phyloP scores from a whole-genome alignment of 208 protist species.

The Wallacemonas sp. region DNA sequence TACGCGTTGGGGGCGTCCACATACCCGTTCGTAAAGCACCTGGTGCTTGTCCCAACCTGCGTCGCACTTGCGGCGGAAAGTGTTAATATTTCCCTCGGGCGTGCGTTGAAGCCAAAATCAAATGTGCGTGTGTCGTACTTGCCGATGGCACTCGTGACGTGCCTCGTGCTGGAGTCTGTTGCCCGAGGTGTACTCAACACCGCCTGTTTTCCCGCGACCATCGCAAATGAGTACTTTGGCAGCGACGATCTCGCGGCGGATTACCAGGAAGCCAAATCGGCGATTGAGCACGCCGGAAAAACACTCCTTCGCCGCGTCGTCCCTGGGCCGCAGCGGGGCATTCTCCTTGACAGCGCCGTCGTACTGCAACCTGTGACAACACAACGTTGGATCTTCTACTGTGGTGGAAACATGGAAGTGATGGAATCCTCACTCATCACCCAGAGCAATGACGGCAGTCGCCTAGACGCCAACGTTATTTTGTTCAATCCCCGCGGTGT shows the following conservation, averaged over 20 bases:
- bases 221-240: constrained; percentile 12
- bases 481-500: constrained; percentile 80
- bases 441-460: constrained; percentile 23
- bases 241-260: background rate
- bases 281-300: constrained; percentile 18
- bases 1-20: background rate
- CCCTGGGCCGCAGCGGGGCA: constrained; percentile 13
- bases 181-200: constrained; percentile 45
- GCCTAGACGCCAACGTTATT: constrained; percentile 59
- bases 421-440: constrained; percentile 50
- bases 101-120: background rate
- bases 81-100: background rate
- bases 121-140: constrained; percentile 1
- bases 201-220: constrained; percentile 54
- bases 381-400: constrained; percentile 68
- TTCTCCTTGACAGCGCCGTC: constrained; percentile 45
- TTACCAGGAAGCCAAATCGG: background rate
- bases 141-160: background rate
- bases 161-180: constrained; percentile 30
- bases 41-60: background rate
- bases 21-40: background rate
- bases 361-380: constrained; percentile 33
- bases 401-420: constrained; percentile 81
- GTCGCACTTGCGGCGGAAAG: background rate
- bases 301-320: constrained; percentile 21